Conservation (phyloP, 2,329 filamentous ascomycete genomes). For the Calonectria honghensis region DNA sequence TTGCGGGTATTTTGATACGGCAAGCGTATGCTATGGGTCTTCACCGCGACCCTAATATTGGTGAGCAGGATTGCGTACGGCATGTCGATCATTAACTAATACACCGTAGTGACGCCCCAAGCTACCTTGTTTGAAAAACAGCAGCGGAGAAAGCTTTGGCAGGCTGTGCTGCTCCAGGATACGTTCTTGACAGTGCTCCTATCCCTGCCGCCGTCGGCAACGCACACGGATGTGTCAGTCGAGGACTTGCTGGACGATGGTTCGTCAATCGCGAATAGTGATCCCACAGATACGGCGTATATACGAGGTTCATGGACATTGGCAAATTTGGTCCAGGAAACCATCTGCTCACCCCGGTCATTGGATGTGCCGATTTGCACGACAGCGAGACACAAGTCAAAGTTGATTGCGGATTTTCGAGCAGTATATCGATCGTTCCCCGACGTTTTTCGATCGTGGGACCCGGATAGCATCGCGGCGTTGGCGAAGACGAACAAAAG, state of each 20-base stretch:
- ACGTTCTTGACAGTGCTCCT: constrained; percentile 87
- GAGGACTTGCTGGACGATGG: constrained; percentile 82
- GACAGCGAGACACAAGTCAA: constrained; percentile 80
- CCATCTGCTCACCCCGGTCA: constrained; percentile 83
- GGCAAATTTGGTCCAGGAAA: constrained; percentile 85
- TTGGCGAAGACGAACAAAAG: constrained; percentile 78
- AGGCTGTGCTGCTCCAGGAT: constrained; percentile 87
- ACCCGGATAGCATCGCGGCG: constrained; percentile 74
- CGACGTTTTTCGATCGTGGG: constrained; percentile 80
- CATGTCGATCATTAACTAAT: constrained; percentile 48
- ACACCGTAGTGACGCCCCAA: constrained; percentile 73
- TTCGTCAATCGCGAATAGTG: constrained; percentile 73
- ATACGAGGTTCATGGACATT: constrained; percentile 86
- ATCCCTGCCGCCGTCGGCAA: constrained; percentile 85
- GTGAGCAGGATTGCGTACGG: constrained; percentile 57
- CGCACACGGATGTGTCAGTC: constrained; percentile 86
- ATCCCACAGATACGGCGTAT: constrained; percentile 81
- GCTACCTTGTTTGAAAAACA: constrained; percentile 84
- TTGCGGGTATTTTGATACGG: constrained; percentile 84
- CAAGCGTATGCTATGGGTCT: constrained; percentile 89
- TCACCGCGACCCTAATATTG: constrained; percentile 86
- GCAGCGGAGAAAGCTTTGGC: constrained; percentile 86
- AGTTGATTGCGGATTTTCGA: constrained; percentile 81
- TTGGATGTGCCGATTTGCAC: constrained; percentile 83
- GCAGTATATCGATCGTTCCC: constrained; percentile 84